Conservation (phyloP, 2,329 filamentous ascomycete species). For the Pseudocercospora fijiensis region DNA sequence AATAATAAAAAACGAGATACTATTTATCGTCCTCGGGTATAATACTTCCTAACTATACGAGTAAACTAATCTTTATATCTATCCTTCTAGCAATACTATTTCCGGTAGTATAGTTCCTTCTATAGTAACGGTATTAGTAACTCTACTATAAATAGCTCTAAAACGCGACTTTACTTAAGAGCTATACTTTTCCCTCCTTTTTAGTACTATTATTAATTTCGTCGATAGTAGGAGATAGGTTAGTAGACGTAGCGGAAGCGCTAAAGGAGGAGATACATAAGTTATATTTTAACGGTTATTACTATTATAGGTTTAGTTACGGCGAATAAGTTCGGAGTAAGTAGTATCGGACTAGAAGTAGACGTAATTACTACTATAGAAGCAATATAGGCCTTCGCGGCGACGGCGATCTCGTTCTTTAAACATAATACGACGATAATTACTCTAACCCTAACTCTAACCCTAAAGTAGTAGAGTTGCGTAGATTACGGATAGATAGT, state of each 20-base stretch:
- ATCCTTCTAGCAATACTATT: not conserved
- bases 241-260: not conserved
- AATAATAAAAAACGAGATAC: not conserved
- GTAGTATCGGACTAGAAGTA: no score
- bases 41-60: not conserved
- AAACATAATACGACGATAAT: not conserved
- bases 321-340: not conserved
- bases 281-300: not conserved
- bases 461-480: not conserved
- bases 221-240: no score
- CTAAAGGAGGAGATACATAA: not conserved
- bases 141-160: not conserved
- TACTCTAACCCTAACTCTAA: no score
- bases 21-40: not conserved
- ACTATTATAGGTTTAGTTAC: not conserved
- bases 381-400: not conserved
- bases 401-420: not conserved
- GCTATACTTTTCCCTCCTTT: not conserved
- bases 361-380: not conserved
- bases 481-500: no score
- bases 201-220: not conserved
- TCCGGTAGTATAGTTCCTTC: no score
- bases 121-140: no score
- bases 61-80: not conserved
- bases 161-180: not conserved